Evolutionary conservation across 208 protist species (phyloP), one percentile per base, ranked within the genome.

Genomic region (Leishmania lainsoni): DNA sequence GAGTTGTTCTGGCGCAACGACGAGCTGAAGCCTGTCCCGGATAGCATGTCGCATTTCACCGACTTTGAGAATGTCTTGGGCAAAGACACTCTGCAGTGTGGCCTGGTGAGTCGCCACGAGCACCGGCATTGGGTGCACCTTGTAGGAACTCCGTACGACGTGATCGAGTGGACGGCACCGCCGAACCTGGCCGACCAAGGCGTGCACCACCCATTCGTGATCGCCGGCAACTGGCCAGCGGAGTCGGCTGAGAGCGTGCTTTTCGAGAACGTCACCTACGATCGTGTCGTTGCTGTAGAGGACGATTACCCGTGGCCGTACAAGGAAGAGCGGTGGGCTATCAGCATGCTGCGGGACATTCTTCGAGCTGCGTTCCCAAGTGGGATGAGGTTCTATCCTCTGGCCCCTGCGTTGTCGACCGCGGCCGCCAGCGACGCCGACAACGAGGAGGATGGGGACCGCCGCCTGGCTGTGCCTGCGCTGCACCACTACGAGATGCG

Each of bases 1-100:
- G 93, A 97, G 81, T 80, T 97, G 9, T 93, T 96, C 78, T 97
- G 93, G 93, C 90, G 90, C 72, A 91, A 95, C 76, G 86, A 97
- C 49, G 92, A 93, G 78, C 88, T 97, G 52, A 89, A 89, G 65
- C 93, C 92, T 1, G 92, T 97, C 6, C 93, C 93, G 26, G 93
- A 97, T 69, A 94, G 84, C 83, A 97, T 97, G 93, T 94, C 92
- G 39, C 92, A 95, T 80, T 96, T 93, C 86, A 89, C 90, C 17
- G 93, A 97, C 80, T 97, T 92, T 73, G 91, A 95, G 70, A 92
- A 91, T 63, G 87, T 97, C n/a, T 83, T 96, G 22, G 92, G 92
- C 56, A 88, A 86, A 51, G 92, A 94, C 45, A 70, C 86, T 9
- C 58, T 94, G 80, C 92, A 95, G 83, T 96, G 92, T 78, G 92